A percentile compares a stretch with the other conserved stretches of the same genome.
These are phyloP conservation scores for Porphyrellus cyaneotinctus DNA, from an alignment of 768 basidiomycete species.

Conservation along the genomic window DNA sequence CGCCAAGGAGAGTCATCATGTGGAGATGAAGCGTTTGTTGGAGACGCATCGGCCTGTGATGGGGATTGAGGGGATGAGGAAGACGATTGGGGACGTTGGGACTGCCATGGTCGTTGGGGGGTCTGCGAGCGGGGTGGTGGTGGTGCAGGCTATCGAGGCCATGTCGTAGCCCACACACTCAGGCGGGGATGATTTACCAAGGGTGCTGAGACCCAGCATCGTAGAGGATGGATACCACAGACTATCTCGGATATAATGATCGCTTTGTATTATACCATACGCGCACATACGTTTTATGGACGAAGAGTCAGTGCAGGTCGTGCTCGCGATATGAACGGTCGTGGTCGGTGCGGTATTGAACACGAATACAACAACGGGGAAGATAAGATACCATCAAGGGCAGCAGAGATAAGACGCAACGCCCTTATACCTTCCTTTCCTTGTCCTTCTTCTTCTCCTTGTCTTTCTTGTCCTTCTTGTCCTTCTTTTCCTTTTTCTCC, in stretches of 20 bases:
- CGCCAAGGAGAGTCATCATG: slow-evolving; percentile 64
- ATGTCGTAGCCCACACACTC: background rate
- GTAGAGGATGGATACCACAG: background rate
- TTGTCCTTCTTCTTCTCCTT: slow-evolving; percentile 43
- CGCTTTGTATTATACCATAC: background rate
- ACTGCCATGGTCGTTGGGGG: slow-evolving; percentile 70
- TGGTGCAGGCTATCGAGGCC: slow-evolving; percentile 57
- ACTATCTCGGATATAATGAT: background rate
- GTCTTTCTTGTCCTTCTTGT: slow-evolving; percentile 37
- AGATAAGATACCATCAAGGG: background rate
- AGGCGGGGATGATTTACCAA: too few species aligned
- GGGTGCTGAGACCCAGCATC: too few species aligned
- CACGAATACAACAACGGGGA: background rate
- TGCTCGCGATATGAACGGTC: background rate
- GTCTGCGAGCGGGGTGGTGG: slow-evolving; percentile 52
- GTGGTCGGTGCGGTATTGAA: background rate
- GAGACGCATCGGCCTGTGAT: slow-evolving; percentile 33
- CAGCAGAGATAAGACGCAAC: background rate
- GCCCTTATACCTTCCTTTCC: slow-evolving; percentile 44
- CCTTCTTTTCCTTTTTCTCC: slow-evolving; percentile 39
- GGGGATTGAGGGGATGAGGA: slow-evolving; percentile 42
- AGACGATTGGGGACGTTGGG: slow-evolving; percentile 85
- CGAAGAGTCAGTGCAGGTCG: background rate
- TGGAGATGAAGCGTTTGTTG: slow-evolving; percentile 65
- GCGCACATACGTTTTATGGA: background rate